These are phyloP conservation scores for Skeletonema potamos DNA, from an alignment of 108 stramenopile genomes.

Conservation along the genomic window DNA sequence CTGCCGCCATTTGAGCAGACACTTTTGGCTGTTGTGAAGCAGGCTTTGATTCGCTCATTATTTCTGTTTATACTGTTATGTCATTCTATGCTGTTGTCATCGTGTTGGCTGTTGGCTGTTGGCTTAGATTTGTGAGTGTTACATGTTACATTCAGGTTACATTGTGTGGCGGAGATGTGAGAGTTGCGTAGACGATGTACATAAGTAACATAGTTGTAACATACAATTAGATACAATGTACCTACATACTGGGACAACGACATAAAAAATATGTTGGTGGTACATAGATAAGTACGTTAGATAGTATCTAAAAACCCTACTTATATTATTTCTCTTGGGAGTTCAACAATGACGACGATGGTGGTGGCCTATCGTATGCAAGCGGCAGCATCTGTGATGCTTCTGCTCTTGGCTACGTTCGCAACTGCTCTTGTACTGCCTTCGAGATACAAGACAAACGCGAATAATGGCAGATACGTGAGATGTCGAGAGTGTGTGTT, in stretches of 20 bases:
- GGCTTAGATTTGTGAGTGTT: no score
- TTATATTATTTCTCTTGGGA: no score
- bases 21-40: constrained; percentile 26
- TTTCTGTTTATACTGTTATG: neutral
- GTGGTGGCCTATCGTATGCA: neutral
- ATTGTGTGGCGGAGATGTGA: no score
- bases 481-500: neutral
- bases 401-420: neutral
- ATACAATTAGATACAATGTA: no score
- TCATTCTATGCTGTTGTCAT: neutral
- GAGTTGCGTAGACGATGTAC: no score
- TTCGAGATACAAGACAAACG: neutral
- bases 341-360: neutral
- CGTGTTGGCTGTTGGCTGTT: no score
- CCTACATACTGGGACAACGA: no score
- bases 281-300: no score
- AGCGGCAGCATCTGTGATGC: neutral
- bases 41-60: neutral
- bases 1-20: constrained; percentile 94
- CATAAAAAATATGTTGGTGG: no score
- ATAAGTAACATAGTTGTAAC: no score
- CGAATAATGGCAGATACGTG: neutral
- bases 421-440: neutral
- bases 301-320: no score
- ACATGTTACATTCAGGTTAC: no score